Conservation (phyloP, 2,329 filamentous ascomycete species). For the Fusarium solani-melongenae region DNA sequence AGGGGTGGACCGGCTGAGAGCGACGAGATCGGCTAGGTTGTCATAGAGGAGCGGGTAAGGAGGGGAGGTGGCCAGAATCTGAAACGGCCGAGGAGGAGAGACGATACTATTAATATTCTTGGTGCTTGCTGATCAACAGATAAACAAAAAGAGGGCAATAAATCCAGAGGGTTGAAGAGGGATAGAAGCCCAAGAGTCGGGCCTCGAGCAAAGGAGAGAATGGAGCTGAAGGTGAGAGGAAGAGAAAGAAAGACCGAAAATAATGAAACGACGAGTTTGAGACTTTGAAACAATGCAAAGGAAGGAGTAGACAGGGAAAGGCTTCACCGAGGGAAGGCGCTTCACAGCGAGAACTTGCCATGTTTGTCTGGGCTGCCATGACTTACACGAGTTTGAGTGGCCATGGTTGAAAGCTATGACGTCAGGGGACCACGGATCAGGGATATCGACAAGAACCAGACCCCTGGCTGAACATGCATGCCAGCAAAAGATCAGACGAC, state of each 20-base stretch:
- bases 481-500: neutral
- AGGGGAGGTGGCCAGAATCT: constrained; percentile 23
- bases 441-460: neutral
- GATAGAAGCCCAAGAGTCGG: constrained; percentile 2
- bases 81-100: constrained; percentile 26
- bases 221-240: neutral
- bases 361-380: neutral
- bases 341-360: neutral
- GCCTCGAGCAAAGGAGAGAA: constrained; percentile 9
- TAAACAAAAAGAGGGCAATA: constrained; percentile 10
- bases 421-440: neutral
- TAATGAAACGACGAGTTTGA: neutral
- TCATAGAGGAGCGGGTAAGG: constrained; percentile 10
- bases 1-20: constrained; percentile 20
- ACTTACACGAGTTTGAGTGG: neutral
- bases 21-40: constrained; percentile 27
- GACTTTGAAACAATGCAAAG: neutral
- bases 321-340: neutral
- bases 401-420: neutral
- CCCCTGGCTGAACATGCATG: neutral
- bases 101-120: constrained; percentile 29
- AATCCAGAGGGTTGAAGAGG: constrained; percentile 4
- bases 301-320: neutral
- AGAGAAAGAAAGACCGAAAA: neutral
- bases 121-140: constrained; percentile 13